Percentiles rank a stretch among this genome's conserved stretches.
These are phyloP conservation scores for Verticillium nubilum DNA, from an alignment of 2,329 filamentous ascomycete genomes.

Conservation along the genomic window DNA sequence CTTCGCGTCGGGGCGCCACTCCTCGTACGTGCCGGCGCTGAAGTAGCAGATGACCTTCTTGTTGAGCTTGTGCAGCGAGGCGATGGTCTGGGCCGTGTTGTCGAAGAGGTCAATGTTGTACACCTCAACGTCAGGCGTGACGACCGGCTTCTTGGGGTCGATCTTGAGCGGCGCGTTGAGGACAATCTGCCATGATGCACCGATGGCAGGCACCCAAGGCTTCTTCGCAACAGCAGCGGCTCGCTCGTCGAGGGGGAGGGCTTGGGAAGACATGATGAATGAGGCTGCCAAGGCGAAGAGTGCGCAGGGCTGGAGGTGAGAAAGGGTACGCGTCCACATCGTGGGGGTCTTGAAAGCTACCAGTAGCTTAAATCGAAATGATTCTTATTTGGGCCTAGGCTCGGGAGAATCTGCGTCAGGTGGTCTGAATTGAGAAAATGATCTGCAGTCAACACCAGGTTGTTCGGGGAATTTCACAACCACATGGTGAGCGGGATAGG, in stretches of 20 bases:
- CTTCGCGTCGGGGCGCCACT: conserved; percentile 52
- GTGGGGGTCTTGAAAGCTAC: background rate
- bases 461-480: background rate
- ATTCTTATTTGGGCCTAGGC: background rate
- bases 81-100: conserved; percentile 35
- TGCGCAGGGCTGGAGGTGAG: background rate
- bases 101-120: conserved; percentile 51
- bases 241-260: background rate
- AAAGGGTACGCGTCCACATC: background rate
- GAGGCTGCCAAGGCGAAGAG: background rate
- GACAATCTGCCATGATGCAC: conserved; percentile 57
- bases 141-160: conserved; percentile 30
- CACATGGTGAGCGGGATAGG: background rate
- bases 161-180: conserved; percentile 36
- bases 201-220: conserved; percentile 47
- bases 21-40: conserved; percentile 64
- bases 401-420: background rate
- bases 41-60: conserved; percentile 72
- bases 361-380: background rate
- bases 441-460: background rate
- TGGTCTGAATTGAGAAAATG: background rate
- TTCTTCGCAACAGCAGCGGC: background rate
- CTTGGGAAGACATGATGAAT: background rate
- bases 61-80: conserved; percentile 49
- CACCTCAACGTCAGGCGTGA: conserved; percentile 43